Evolutionary conservation across 352 stramenopile species (phyloP), one percentile per base, ranked within the genome.

Genomic region (Pythium biforme): DNA sequence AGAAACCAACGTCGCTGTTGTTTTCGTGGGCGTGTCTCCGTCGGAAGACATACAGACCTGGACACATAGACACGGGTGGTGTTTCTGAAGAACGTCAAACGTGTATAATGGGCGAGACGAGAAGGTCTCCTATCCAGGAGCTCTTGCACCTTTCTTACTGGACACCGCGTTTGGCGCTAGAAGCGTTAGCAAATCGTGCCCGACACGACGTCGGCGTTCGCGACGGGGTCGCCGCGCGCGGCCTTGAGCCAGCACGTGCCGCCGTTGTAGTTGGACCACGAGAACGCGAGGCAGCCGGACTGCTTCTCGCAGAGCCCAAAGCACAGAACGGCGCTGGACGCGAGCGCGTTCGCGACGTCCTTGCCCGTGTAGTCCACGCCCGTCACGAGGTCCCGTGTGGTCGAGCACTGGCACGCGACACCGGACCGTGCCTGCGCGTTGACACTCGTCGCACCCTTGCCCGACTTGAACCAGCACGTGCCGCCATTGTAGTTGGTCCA

Each of bases 161-260:
- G n/a, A n/a, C n/a, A n/a, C n/a, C n/a, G n/a, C n/a, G n/a, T n/a
- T n/a, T n/a, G n/a, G n/a, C n/a, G n/a, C n/a, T n/a, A n/a, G n/a
- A n/a, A n/a, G n/a, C n/a, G n/a, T n/a, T n/a, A 62, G 55, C 55
- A 54, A 22, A 62, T 50, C 31, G 56, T 54, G 27, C 53, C 53
- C 12, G 61, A 67, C 26, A 33, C 47, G 22, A 56, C 52, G 11
- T 22, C 52, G 33, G 9, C 33, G 22, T 56, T 67, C 15, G 22
- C 27, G 20, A 11, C 34, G 12, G 50, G 22, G 20, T 20, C 4
- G 11, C 37, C 47, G 26, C 43, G 33, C 8, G 14, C 15, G 22
- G 49, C 40, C 61, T 68, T 68, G 52, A 68, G 53, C 52, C 55
- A 69, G 54, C 69, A 80, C 23, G 68, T 77, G 31, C 72, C 72